These are phyloP conservation scores for Astragalus glycyphyllos DNA, from an alignment of 306 rosid genomes.

Conservation along the genomic window DNA sequence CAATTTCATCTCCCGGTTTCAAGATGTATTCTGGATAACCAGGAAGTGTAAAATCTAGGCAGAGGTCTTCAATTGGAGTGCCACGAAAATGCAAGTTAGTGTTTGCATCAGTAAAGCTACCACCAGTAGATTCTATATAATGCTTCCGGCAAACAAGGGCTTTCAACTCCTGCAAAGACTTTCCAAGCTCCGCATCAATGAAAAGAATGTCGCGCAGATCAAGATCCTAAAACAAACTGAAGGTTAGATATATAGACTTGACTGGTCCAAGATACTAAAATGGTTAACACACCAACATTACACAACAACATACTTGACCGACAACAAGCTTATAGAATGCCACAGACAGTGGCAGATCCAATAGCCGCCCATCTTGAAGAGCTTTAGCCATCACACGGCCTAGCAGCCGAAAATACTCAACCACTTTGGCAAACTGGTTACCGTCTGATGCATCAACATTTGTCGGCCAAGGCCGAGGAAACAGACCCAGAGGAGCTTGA, in stretches of 20 bases:
- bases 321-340: slow-evolving; percentile 85
- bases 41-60: slow-evolving; percentile 86
- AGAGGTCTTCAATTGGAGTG: slow-evolving; percentile 76
- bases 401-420: slow-evolving; percentile 77
- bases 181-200: slow-evolving; percentile 84
- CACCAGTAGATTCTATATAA: slow-evolving; percentile 54
- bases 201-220: slow-evolving; percentile 88
- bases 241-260: slow-evolving; percentile 22
- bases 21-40: slow-evolving; percentile 80
- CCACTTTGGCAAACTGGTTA: slow-evolving; percentile 65
- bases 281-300: neutral
- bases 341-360: slow-evolving; percentile 82
- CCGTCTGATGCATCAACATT: slow-evolving; percentile 69
- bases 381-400: slow-evolving; percentile 94
- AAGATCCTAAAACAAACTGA: slow-evolving; percentile 68
- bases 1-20: slow-evolving; percentile 80
- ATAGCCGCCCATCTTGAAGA: slow-evolving; percentile 90
- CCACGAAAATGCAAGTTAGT: slow-evolving; percentile 62
- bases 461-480: slow-evolving; percentile 88
- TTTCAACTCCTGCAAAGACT: slow-evolving; percentile 78
- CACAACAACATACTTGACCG: slow-evolving; percentile 64
- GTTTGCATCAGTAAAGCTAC: slow-evolving; percentile 46
- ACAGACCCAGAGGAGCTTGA: slow-evolving; percentile 83
- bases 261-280: neutral
- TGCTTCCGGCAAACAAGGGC: slow-evolving; percentile 73